Base-by-base conservation (phyloP, 768 basidiomycete species). In the Podaxis pistillaris region DNA sequence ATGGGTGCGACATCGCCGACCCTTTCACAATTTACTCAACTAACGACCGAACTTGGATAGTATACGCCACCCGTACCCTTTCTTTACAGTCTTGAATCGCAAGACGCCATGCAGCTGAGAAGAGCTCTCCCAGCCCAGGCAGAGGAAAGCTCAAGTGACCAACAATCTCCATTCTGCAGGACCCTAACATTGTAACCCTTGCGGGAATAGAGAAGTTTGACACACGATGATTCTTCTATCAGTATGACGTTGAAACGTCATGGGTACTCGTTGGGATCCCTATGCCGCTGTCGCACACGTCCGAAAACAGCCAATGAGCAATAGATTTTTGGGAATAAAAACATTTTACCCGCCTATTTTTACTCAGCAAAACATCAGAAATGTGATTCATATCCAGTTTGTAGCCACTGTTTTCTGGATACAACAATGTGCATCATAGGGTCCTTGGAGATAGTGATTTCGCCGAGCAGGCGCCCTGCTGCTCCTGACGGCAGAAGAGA, bases 141-240 rank as follows among this genome's bases (percentile, higher is more conserved):
- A 19, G 44, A 44, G 24, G 28, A 19, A 19, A 30, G 60, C n/a
- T 33, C 19, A 28, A 15, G 19, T 22, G 47, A 24, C 58, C 58
- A 49, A 54, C 44, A 17, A 13, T 40, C 53, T 55, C 28, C 60
- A 55, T 61, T 46, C n/a, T 51, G 52, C 15, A 41, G 60, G 60
- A 53, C 60, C 60, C 60, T 54, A 46, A 17, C 30, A 50, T 26
- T 24, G 11, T 57, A 50, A 58, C 57, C 57, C 47, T 46, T 50
- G n/a, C 57, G 30, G 22, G 57, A 41, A 56, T n/a, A 28, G 26
- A 46, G 44, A 60, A 51, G 49, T 15, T 6, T 62, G 56, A 54
- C 53, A 58, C 64, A 54, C 66, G 60, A 53, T 37, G 55, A 62
- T 56, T 59, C 63, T 60, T 64, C 56, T 61, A 52, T 61, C 60